phyloP scores from a whole-genome alignment of 164 flowering plant species.

The Santalum album region DNA sequence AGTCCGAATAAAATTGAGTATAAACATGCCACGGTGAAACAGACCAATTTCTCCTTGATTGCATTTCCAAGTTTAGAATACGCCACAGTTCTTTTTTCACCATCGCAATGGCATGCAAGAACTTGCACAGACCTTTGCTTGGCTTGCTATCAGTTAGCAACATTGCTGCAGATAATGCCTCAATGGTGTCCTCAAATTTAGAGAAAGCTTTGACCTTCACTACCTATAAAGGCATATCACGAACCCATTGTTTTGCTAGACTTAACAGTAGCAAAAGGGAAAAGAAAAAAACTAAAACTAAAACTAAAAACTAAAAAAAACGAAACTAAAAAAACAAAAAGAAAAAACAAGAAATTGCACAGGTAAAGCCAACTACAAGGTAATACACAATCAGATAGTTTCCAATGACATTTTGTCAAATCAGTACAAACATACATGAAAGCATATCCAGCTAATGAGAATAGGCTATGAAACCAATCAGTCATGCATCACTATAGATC shows the following conservation, averaged over 20 bases:
- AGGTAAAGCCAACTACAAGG: too few species aligned
- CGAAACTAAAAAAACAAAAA: too few species aligned
- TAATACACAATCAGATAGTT: too few species aligned
- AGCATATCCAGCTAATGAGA: too few species aligned
- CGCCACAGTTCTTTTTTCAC: constrained; percentile 72
- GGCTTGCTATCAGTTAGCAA: constrained; percentile 68
- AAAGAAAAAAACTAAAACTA: neutral
- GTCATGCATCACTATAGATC: too few species aligned
- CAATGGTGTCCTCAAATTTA: constrained; percentile 85
- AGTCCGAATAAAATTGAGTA: neutral
- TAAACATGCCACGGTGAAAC: neutral
- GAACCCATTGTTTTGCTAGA: neutral
- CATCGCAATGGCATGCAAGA: constrained; percentile 74
- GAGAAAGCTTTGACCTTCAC: constrained; percentile 86
- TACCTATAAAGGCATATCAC: constrained; percentile 41
- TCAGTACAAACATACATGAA: too few species aligned
- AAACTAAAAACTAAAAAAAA: too few species aligned
- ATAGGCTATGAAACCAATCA: too few species aligned
- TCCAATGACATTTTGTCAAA: too few species aligned
- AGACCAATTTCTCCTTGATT: constrained; percentile 80
- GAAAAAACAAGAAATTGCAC: too few species aligned
- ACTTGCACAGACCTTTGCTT: constrained; percentile 83
- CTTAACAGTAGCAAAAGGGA: too few species aligned
- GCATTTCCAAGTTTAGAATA: constrained; percentile 87
- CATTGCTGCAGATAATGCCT: constrained; percentile 71